These are phyloP conservation scores for Aureobasidium mangrovei DNA, from an alignment of 2,329 filamentous ascomycete species.

Conservation along the genomic window DNA sequence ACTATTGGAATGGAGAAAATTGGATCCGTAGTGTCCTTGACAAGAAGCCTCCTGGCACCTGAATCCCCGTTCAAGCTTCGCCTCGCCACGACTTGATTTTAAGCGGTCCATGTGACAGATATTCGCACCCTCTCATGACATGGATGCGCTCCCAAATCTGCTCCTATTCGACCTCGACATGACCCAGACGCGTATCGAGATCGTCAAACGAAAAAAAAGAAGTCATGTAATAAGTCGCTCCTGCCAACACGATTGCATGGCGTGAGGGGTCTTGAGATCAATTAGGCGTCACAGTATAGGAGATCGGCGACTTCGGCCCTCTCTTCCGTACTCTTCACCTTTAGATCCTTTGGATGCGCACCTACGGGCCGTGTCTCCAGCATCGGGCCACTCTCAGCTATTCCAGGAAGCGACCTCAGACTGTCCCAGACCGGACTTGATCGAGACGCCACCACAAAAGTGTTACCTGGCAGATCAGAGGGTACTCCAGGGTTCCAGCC, in stretches of 20 bases:
- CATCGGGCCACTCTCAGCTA: neutral
- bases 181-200: neutral
- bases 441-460: neutral
- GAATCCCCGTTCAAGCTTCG: neutral
- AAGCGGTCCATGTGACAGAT: constrained; percentile 4
- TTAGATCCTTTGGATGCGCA: neutral
- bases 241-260: neutral
- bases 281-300: neutral
- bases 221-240: neutral
- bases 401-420: neutral
- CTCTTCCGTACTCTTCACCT: neutral
- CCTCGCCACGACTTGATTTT: neutral
- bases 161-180: neutral
- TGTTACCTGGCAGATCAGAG: neutral
- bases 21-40: constrained; percentile 8
- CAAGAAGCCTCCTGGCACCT: constrained; percentile 6
- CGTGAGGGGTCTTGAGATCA: neutral
- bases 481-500: constrained; percentile 1
- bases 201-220: neutral
- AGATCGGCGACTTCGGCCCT: constrained; percentile 2
- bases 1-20: constrained; percentile 13
- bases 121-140: neutral
- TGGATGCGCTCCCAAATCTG: neutral
- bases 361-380: neutral
- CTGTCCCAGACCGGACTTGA: neutral